Percentiles rank a stretch among this genome's conserved stretches.
phyloP scores from a whole-genome alignment of 331 rosid species.

The Ulmus americana region DNA sequence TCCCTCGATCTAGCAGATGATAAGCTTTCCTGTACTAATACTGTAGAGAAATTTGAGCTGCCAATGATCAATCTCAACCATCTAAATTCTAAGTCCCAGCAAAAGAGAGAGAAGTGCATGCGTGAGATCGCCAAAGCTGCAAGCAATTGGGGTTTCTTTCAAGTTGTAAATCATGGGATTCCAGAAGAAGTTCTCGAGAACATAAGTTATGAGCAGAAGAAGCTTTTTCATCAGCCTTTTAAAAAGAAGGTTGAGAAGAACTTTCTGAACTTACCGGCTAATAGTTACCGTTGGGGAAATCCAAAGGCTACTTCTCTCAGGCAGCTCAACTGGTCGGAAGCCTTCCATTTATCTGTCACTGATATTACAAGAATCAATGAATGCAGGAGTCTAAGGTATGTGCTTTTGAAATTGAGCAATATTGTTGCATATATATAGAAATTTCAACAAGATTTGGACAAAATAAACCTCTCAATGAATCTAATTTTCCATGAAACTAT shows the following conservation, averaged over 20 bases:
- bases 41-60: conserved; percentile 41
- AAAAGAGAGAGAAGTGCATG: conserved; percentile 41
- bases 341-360: conserved; percentile 49
- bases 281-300: conserved; percentile 71
- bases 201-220: conserved; percentile 43
- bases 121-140: conserved; percentile 51
- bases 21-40: too few species aligned
- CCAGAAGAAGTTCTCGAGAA: conserved; percentile 34
- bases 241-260: conserved; percentile 27
- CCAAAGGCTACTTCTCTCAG: conserved; percentile 41
- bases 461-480: too few species aligned
- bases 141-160: conserved; percentile 64
- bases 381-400: conserved; percentile 43
- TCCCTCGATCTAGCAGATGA: background rate
- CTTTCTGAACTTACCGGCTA: conserved; percentile 30
- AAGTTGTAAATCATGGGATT: conserved; percentile 65
- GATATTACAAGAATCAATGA: conserved; percentile 40
- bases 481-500: too few species aligned
- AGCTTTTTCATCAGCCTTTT: conserved; percentile 52
- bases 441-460: too few species aligned
- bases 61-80: conserved; percentile 53
- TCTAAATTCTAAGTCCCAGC: conserved; percentile 14
- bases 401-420: too few species aligned
- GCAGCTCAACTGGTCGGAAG: conserved; percentile 78
- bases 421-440: background rate